Base-by-base conservation (phyloP, 352 stramenopile genomes). In the Halophytophthora polymorphica region DNA sequence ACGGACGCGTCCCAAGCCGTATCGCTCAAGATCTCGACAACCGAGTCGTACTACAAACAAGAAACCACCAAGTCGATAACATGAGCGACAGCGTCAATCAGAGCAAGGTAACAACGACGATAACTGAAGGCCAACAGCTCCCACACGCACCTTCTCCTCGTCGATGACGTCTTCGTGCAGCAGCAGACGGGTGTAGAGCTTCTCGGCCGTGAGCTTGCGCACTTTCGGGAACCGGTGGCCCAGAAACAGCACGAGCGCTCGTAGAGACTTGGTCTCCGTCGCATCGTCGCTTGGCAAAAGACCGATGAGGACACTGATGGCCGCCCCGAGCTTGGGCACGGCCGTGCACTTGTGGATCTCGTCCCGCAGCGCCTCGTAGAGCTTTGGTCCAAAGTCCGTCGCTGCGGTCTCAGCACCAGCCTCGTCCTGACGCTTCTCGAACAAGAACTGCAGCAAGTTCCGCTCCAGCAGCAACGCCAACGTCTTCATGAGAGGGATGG, bases 401-500 rank as follows among this genome's bases (percentile, higher is more conserved):
- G 50, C 45, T 21, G 44, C 17, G 29, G 45, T 49, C 22, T 42
- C 23, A 48, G 34, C 61, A 0, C 49, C 52, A 29, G 73, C 46
- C 38, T 70, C 59, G 28, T 58, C n/a, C 38, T 67, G 48, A 2
- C 53, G 53, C 38, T 72, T 54, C 29, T 76, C 55, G 50, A 82
- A 88, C n/a, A 94, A 39, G 42, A 86, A 86, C 11, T 55, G 29
- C 19, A 90, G 46, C 17, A 87, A 42, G 31, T 80, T 77, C 12
- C 71, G 68, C 45, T 89, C 76, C 1, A 96, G 53, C n/a, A 93
- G 39, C 21, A 84, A 59, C 21, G 90, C 71, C 17, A 96, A 53
- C 6, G 85, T 93, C 53, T 96, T 96, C 60, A 97, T 77, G 12
- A 96, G 59, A 3, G 90, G 86, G 17, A 96, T 73, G 8, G 87